These are phyloP conservation scores for Gaertneriomyces sp. DNA, from an alignment of 192 early-diverging fungal species.

Conservation along the genomic window DNA sequence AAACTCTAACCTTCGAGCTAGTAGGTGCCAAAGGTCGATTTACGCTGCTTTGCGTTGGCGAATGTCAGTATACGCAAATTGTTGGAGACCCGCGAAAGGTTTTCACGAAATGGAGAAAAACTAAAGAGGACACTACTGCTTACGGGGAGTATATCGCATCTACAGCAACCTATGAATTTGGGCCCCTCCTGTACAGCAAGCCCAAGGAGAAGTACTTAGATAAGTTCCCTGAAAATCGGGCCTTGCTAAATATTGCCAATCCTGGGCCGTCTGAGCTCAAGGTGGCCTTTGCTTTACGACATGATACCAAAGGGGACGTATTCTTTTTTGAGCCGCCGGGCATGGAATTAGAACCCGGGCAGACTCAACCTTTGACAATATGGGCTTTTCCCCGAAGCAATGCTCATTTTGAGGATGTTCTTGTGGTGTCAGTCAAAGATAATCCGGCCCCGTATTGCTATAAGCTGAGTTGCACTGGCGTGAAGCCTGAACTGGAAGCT, in stretches of 20 bases:
- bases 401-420: conserved; percentile 48
- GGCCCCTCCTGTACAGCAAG: conserved; percentile 57
- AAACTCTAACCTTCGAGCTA: conserved; percentile 48
- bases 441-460: conserved; percentile 60
- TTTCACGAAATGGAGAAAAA: conserved; percentile 47
- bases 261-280: conserved; percentile 44
- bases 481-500: conserved; percentile 59
- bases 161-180: conserved; percentile 54
- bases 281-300: conserved; percentile 41
- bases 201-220: conserved; percentile 60
- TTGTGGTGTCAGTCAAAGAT: conserved; percentile 60
- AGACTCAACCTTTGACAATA: conserved; percentile 38
- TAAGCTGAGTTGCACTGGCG: conserved; percentile 54
- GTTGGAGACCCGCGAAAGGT: conserved; percentile 44
- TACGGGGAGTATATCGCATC: conserved; percentile 49
- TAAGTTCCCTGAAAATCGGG: conserved; percentile 54
- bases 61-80: conserved; percentile 51
- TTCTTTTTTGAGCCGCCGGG: conserved; percentile 58
- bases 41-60: conserved; percentile 40
- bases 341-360: conserved; percentile 45
- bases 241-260: conserved; percentile 48
- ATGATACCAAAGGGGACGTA: conserved; percentile 54
- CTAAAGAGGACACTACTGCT: conserved; percentile 45
- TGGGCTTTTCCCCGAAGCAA: conserved; percentile 54
- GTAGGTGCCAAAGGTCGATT: conserved; percentile 40